These are phyloP conservation scores for Thalassia testudinum DNA, from an alignment of 116 monocot species.

Conservation along the genomic window DNA sequence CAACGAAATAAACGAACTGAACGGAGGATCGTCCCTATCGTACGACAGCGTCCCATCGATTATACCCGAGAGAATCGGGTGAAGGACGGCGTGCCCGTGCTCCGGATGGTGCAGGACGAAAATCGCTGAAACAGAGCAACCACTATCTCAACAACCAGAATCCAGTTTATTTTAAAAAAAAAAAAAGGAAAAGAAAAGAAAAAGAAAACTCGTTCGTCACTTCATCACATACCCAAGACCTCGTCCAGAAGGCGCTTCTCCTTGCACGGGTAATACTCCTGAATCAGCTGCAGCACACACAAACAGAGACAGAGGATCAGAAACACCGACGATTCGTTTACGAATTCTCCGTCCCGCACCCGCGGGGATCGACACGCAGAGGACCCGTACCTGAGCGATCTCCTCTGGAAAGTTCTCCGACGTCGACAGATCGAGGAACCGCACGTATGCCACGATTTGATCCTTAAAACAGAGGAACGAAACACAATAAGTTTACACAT, in stretches of 20 bases:
- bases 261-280: constrained; percentile 81
- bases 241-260: constrained; percentile 79
- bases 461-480: constrained; percentile 21
- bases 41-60: constrained; percentile 78
- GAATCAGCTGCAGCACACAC: constrained; percentile 71
- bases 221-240: constrained; percentile 59
- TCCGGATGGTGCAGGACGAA: constrained; percentile 98
- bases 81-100: constrained; percentile 91
- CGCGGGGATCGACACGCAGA: background rate
- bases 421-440: constrained; percentile 87
- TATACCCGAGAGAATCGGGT: constrained; percentile 96
- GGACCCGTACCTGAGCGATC: constrained; percentile 36
- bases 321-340: too few relatives aligned
- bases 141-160: too few relatives aligned
- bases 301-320: constrained; percentile 10
- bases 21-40: constrained; percentile 60
- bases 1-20: constrained; percentile 88
- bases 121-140: constrained; percentile 42
- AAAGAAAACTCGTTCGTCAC: background rate
- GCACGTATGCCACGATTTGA: constrained; percentile 91
- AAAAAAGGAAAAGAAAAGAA: background rate
- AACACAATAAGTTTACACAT: background rate
- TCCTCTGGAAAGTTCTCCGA: constrained; percentile 90
- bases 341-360: too few relatives aligned
- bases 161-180: too few relatives aligned